Evolutionary conservation across 495 filamentous ascomycete genomes (phyloP).

Genomic region (Cetradonia linearis): DNA sequence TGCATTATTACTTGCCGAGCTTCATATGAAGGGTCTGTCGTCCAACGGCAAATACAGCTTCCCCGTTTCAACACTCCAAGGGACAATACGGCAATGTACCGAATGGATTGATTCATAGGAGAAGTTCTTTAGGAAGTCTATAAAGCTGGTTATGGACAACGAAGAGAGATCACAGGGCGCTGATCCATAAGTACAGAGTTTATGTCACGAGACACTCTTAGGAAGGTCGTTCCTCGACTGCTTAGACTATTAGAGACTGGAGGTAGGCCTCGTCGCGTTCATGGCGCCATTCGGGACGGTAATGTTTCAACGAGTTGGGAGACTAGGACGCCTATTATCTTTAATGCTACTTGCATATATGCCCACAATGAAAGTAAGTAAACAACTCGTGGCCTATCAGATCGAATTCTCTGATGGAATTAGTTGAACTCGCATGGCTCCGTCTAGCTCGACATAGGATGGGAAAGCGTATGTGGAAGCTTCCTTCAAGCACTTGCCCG

Average conservation of each 20-base stretch:
- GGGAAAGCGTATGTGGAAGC: constrained; percentile 26
- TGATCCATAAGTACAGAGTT: constrained; percentile 25
- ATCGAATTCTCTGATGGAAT: constrained; percentile 23
- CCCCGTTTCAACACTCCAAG: constrained; percentile 17
- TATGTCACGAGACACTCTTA: constrained; percentile 24
- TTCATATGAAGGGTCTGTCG: constrained; percentile 11
- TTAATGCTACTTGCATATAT: constrained; percentile 39
- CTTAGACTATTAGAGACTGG: constrained; percentile 34
- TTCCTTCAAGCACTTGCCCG: constrained; percentile 27
- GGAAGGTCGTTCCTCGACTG: constrained; percentile 33
- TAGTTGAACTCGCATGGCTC: constrained; percentile 20
- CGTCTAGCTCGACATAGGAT: constrained; percentile 22
- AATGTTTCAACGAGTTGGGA: constrained; percentile 32
- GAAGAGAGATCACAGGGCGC: constrained; percentile 25
- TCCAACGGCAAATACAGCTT: constrained; percentile 23
- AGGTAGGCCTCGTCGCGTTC: constrained; percentile 36
- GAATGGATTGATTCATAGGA: constrained; percentile 32
- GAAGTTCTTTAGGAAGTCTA: constrained; percentile 30
- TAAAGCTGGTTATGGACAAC: constrained; percentile 26
- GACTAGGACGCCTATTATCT: constrained; percentile 32
- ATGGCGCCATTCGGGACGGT: constrained; percentile 41
- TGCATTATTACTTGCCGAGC: constrained; percentile 6
- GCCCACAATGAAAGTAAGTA: constrained; percentile 38
- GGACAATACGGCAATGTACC: constrained; percentile 16
- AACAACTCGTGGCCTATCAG: constrained; percentile 27